phyloP scores from a whole-genome alignment of 495 filamentous ascomycete genomes.

The Trichoderma orchidacearum region DNA sequence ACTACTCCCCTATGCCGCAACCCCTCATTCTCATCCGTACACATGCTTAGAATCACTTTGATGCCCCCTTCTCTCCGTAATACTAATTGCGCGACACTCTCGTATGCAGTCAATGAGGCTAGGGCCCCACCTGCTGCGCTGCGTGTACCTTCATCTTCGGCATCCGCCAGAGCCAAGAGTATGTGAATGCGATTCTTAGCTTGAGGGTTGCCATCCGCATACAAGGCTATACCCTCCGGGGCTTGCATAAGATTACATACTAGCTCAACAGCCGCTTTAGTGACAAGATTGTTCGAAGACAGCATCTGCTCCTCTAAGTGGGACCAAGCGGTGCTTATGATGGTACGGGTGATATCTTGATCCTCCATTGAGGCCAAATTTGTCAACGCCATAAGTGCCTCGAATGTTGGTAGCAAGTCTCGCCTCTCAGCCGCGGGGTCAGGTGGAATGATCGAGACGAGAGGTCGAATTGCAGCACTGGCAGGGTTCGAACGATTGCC shows the following conservation, averaged over 20 bases:
- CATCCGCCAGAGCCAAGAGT: constrained; percentile 73
- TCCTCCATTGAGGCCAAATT: constrained; percentile 77
- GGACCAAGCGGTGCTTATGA: constrained; percentile 57
- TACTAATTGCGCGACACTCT: constrained; percentile 54
- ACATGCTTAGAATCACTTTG: constrained; percentile 56
- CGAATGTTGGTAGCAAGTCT: constrained; percentile 81
- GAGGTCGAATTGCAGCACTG: constrained; percentile 64
- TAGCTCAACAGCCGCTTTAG: constrained; percentile 74
- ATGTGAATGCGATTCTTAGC: constrained; percentile 66
- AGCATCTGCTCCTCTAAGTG: constrained; percentile 74
- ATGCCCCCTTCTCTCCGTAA: constrained; percentile 55
- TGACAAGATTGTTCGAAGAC: constrained; percentile 58
- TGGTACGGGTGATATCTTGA: constrained; percentile 49
- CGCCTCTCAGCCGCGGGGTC: constrained; percentile 47
- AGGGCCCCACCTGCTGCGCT: constrained; percentile 79
- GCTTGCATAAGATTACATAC: constrained; percentile 83
- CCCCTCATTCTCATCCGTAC: constrained; percentile 60
- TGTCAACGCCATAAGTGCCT: constrained; percentile 79
- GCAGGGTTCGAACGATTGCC: constrained; percentile 57
- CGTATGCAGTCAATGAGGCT: constrained; percentile 68
- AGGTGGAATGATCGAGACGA: constrained; percentile 53
- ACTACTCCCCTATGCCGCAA: constrained; percentile 68
- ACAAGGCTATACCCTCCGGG: constrained; percentile 59
- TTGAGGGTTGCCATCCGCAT: constrained; percentile 53
- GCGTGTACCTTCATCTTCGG: constrained; percentile 65